Percentiles rank a stretch among this genome's conserved stretches.
phyloP scores from a whole-genome alignment of 169 alveolate species.

The Plasmodium coatneyi region DNA sequence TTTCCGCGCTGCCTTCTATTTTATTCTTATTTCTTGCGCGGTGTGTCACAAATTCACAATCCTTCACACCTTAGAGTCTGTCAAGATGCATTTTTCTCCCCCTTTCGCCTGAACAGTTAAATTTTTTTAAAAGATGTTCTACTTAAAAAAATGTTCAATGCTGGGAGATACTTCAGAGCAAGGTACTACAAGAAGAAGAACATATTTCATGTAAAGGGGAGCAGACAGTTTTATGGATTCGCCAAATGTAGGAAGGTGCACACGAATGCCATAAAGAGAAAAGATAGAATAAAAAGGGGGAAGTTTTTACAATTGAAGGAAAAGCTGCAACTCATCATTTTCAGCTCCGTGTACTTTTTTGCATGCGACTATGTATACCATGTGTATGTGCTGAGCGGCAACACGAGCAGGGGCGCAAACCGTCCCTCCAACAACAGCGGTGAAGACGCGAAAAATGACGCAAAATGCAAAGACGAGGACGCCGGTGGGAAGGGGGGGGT shows the following conservation, averaged over 20 bases:
- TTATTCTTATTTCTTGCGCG: background rate
- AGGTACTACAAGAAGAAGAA: constrained; percentile 8
- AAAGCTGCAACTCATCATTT: constrained; percentile 61
- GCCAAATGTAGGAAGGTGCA: background rate
- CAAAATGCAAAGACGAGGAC: background rate
- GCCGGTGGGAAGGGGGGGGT: background rate
- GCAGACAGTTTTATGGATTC: constrained; percentile 18
- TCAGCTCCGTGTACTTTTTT: constrained; percentile 67
- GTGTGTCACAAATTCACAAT: background rate
- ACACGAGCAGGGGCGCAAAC: background rate
- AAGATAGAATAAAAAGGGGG: constrained; percentile 34
- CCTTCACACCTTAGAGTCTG: background rate
- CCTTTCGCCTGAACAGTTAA: background rate
- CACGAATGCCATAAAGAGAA: constrained; percentile 21
- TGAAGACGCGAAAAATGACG: background rate
- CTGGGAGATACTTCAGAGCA: constrained; percentile 4
- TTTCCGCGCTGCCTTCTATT: background rate
- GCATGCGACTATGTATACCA: constrained; percentile 64
- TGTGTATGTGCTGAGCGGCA: constrained; percentile 26
- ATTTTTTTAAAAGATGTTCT: background rate
- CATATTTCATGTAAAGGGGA: constrained; percentile 2
- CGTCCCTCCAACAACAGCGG: background rate
- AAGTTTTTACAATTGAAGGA: constrained; percentile 47
- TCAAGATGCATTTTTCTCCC: background rate
- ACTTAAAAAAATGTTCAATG: constrained; percentile 22